Evolutionary conservation across 2,329 filamentous ascomycete genomes (phyloP).

Genomic region (Dendryphion nanum): DNA sequence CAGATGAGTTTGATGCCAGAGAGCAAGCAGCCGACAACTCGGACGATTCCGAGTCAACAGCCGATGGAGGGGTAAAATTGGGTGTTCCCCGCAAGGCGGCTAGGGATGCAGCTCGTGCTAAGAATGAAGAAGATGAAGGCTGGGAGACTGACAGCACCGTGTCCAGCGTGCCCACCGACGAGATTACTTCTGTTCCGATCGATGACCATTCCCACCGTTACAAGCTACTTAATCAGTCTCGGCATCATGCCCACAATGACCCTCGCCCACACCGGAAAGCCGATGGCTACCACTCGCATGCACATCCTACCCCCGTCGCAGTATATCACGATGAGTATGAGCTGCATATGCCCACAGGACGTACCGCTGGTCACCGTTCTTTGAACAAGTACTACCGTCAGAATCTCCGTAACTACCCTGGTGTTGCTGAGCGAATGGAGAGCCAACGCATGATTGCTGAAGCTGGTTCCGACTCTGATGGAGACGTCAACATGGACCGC

Average conservation of each 20-base stretch:
- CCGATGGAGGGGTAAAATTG: conserved; percentile 64
- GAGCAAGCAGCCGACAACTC: conserved; percentile 36
- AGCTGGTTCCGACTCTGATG: conserved; percentile 39
- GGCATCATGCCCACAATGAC: conserved; percentile 72
- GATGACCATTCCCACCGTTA: conserved; percentile 70
- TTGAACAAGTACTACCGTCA: conserved; percentile 87
- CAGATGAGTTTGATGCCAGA: conserved; percentile 58
- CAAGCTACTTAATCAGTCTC: conserved; percentile 68
- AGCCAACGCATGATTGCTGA: conserved; percentile 62
- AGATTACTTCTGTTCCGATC: conserved; percentile 75
- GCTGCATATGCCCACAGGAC: conserved; percentile 86
- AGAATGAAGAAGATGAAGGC: conserved; percentile 69
- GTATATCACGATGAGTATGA: conserved; percentile 93
- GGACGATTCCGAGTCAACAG: conserved; percentile 50
- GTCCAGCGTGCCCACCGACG: conserved; percentile 82
- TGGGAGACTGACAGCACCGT: conserved; percentile 94
- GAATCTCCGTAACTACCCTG: conserved; percentile 83
- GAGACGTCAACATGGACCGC: conserved; percentile 29
- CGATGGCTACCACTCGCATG: conserved; percentile 80
- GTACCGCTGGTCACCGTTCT: conserved; percentile 85
- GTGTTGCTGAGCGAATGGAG: conserved; percentile 70
- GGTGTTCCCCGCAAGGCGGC: conserved; percentile 57
- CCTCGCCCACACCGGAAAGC: conserved; percentile 70
- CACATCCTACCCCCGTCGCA: conserved; percentile 68
- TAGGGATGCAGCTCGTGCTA: conserved; percentile 45